Evolutionary conservation across 2,329 filamentous ascomycete species (phyloP), one percentile per base, ranked within the genome.

Genomic region (Mollisia scopiformis): DNA sequence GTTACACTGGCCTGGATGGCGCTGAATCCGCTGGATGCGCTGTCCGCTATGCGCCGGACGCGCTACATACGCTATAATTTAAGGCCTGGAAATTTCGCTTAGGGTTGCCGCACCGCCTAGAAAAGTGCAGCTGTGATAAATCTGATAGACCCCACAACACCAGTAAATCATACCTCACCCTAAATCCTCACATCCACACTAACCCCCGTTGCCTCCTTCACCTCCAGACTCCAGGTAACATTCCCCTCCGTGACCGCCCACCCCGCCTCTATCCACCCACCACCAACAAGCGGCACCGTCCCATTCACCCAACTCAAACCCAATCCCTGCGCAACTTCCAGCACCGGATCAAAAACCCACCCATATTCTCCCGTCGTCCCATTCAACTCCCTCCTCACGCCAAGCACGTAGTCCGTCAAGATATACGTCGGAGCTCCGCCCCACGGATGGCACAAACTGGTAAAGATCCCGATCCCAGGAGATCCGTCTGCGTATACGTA

Each of bases 381-480:
- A 13, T 33, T 13, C 33, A 37, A 37, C 11, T 37, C 33, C 11
- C 33, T 5, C 11, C 33, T 5, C 4, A 37, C 5, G 3, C 74
- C 74, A 1, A 71, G 61, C 7, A 73, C 67, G 65, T 72, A 76
- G 35, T 76, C 73, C 1, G 70, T 79, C n/a, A 81, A 56, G 2
- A 80, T 66, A 46, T 80, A 81, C 10, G 78, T 80, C 2, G 78
- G 75, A 3, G 77, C 78, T 1, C 74, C 76, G 28, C 78, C 75
- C 79, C 78, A 81, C 0, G 78, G 77, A 59, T 81, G 79, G 1
- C 72, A 69, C 0, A 79, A 66, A 37, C 74, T 76, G 1, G 79
- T 82, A 65, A 75, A 81, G 0, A 77, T 63, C n/a, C 72, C 72
- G 1, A 81, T 70, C 0, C 77, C 78, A 0, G 79, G 79, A 0